Conservation (phyloP, 1,139 yeast genomes). For the Blastobotrys proliferans region DNA sequence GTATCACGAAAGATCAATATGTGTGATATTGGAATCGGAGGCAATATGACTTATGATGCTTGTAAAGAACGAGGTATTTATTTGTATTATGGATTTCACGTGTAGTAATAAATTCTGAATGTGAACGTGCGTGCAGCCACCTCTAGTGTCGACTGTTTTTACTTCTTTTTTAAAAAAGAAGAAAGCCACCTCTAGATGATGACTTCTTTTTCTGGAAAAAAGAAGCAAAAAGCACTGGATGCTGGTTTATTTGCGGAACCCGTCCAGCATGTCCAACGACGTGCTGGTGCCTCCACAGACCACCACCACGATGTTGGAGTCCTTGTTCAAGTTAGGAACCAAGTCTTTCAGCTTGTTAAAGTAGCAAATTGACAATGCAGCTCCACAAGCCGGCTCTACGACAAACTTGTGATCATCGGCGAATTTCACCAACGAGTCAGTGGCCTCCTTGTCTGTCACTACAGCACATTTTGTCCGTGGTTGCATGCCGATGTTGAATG, state of each 20-base stretch:
- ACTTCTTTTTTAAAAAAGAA: not conserved
- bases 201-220: too few species aligned
- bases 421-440: conserved; percentile 47
- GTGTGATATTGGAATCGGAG: conserved; percentile 35
- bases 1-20: conserved; percentile 35
- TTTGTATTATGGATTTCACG: conserved; percentile 33
- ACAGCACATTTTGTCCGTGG: conserved; percentile 43
- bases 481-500: conserved; percentile 39
- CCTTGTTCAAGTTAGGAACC: conserved; percentile 31
- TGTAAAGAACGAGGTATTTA: conserved; percentile 36
- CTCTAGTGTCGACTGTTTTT: too few species aligned
- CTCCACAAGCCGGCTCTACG: conserved; percentile 78
- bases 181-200: too few species aligned
- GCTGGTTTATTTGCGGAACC: too few species aligned
- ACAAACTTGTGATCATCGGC: conserved; percentile 48
- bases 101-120: too few species aligned
- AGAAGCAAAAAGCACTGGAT: too few species aligned
- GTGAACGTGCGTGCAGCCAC: too few species aligned
- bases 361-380: conserved; percentile 49
- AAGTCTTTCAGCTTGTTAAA: conserved; percentile 29
- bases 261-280: conserved; percentile 9
- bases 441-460: conserved; percentile 54
- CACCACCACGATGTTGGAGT: conserved; percentile 53
- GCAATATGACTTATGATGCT: conserved; percentile 29
- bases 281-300: conserved; percentile 60